A percentile compares a stretch with the other conserved stretches of the same genome.
Conservation (phyloP, 768 basidiomycete species). For the Mycena floridula region DNA sequence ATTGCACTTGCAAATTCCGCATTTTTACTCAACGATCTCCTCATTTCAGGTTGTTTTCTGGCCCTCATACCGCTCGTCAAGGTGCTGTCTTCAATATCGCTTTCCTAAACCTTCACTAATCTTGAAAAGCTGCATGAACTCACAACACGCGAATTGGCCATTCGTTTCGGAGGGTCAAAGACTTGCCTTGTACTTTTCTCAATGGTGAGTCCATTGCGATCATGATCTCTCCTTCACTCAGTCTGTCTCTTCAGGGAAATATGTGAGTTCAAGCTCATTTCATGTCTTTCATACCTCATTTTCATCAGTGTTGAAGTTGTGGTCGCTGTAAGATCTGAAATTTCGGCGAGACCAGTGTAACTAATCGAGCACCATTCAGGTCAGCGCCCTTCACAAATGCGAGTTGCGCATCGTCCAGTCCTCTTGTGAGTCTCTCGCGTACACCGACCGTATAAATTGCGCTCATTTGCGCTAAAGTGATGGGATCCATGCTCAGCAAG, state of each 20-base stretch:
- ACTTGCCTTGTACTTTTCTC: constrained; percentile 79
- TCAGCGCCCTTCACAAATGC: constrained; percentile 78
- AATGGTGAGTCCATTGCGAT: no score
- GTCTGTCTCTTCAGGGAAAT: constrained; percentile 56
- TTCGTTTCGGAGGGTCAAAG: constrained; percentile 70
- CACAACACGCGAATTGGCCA: constrained; percentile 64
- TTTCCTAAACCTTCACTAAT: no score
- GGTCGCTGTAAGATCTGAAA: constrained; percentile 49
- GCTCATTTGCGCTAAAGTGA: constrained; percentile 37
- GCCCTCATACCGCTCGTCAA: constrained; percentile 76
- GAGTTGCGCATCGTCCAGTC: constrained; percentile 79
- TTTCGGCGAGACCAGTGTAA: no score
- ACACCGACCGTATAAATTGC: constrained; percentile 2
- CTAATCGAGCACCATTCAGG: constrained; percentile 28
- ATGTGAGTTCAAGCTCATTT: constrained; percentile 36
- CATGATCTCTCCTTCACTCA: no score
- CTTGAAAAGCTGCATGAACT: constrained; percentile 84
- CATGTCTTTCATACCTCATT: not conserved
- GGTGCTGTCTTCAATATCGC: no score
- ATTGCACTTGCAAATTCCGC: no score
- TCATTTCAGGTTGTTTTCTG: constrained; percentile 49
- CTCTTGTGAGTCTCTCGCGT: constrained; percentile 43
- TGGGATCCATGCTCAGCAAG: constrained; percentile 81
- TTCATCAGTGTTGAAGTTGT: constrained; percentile 53
- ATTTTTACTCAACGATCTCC: no score